Evolutionary conservation across 208 protist genomes (phyloP).

Genomic region (Trichomonas vaginalis): DNA sequence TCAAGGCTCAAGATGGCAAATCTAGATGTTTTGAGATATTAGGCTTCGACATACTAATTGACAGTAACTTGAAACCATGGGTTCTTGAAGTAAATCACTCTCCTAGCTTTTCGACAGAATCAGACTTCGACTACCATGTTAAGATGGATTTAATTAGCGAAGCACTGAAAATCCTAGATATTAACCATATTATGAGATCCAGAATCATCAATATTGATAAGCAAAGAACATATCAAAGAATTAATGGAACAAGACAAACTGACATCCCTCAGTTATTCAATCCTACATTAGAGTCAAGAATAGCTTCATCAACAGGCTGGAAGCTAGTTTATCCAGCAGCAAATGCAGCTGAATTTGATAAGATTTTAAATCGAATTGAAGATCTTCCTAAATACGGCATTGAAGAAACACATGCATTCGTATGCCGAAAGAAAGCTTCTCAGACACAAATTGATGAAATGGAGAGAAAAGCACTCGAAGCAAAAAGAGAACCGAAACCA

Average conservation of each 20-base stretch:
- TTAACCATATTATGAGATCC: neutral
- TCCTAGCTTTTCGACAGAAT: slow-evolving; percentile 23
- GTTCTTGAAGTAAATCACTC: slow-evolving; percentile 35
- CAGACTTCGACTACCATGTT: slow-evolving; percentile 26
- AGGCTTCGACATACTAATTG: slow-evolving; percentile 36
- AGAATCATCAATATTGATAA: neutral
- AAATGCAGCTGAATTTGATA: neutral
- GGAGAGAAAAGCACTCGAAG: too few species aligned
- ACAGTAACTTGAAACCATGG: slow-evolving; percentile 25
- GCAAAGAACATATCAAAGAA: neutral
- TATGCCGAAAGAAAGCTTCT: too few species aligned
- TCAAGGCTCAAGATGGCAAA: neutral
- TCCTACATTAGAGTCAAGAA: neutral
- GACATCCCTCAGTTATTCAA: neutral
- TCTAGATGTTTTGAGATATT: slow-evolving; percentile 30
- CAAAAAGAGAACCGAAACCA: too few species aligned
- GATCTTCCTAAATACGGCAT: too few species aligned
- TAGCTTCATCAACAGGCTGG: neutral
- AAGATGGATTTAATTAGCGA: slow-evolving; percentile 23
- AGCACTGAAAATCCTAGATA: slow-evolving; percentile 23
- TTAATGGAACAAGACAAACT: neutral
- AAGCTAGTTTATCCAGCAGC: neutral
- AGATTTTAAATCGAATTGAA: too few species aligned
- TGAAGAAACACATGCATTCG: too few species aligned
- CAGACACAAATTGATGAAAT: too few species aligned